Evolutionary conservation across 345 rosid genomes (phyloP).

Genomic region (Euphorbia tirucalli): DNA sequence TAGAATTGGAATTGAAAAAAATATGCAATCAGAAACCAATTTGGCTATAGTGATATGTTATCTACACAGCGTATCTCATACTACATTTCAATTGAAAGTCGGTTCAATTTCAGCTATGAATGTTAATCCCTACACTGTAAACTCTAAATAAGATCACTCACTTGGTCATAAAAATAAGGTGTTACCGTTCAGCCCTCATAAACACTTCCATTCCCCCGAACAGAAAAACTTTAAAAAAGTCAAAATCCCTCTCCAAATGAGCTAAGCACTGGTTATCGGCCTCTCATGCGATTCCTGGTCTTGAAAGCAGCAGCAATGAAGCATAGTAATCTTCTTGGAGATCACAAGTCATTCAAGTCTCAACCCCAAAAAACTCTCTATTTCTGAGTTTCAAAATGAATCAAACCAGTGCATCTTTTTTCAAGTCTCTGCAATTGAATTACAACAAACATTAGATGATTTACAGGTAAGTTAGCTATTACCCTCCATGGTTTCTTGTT

Average conservation of each 20-base stretch:
- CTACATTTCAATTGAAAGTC: constrained; percentile 1
- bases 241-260: too few relatives aligned
- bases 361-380: too few relatives aligned
- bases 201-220: not conserved
- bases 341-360: too few relatives aligned
- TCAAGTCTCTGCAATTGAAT: constrained; percentile 24
- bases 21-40: too few relatives aligned
- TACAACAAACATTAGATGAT: constrained; percentile 27
- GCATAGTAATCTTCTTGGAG: too few relatives aligned
- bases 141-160: not conserved
- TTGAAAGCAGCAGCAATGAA: too few relatives aligned
- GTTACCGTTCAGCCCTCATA: not conserved
- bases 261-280: too few relatives aligned
- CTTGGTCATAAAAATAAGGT: too few relatives aligned
- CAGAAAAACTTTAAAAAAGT: too few relatives aligned
- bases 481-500: constrained; percentile 23
- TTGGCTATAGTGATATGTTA: constrained; percentile 2
- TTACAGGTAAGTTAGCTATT: constrained; percentile 23
- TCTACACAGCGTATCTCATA: not conserved
- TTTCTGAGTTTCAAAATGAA: constrained; percentile 28
- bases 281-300: too few relatives aligned
- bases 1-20: too few relatives aligned
- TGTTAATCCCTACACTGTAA: not conserved
- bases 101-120: not conserved
- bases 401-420: constrained; percentile 19